Percentiles rank a stretch among this genome's conserved stretches.
Conservation (phyloP, 176 grass and related monocot species). For the Saccharum officinarum region DNA sequence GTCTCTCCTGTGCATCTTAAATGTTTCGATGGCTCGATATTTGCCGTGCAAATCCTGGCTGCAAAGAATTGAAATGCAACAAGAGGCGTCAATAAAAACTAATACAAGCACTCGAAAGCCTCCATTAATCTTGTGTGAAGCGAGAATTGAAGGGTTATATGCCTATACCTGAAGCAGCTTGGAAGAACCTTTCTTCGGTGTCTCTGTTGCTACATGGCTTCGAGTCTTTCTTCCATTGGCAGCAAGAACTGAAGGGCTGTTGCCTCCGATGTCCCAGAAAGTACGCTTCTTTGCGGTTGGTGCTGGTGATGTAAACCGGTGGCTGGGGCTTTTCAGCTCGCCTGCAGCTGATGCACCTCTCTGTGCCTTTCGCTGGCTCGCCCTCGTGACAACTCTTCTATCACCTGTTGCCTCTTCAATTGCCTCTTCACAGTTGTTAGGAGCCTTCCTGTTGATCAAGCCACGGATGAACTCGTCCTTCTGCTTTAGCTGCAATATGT, state of each 20-base stretch:
- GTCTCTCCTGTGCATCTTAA: slow-evolving; percentile 30
- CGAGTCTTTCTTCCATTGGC: slow-evolving; percentile 79
- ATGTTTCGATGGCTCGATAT: slow-evolving; percentile 42
- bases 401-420: slow-evolving; percentile 41
- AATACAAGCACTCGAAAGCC: slow-evolving; percentile 39
- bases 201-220: slow-evolving; percentile 71
- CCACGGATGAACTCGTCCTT: slow-evolving; percentile 81
- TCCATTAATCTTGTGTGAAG: slow-evolving; percentile 27
- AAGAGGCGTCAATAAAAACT: slow-evolving; percentile 42
- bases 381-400: slow-evolving; percentile 64
- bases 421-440: slow-evolving; percentile 32
- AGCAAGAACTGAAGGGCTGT: slow-evolving; percentile 78
- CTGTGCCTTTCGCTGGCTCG: slow-evolving; percentile 53
- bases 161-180: slow-evolving; percentile 54
- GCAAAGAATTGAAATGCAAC: slow-evolving; percentile 57
- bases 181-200: slow-evolving; percentile 47
- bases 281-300: slow-evolving; percentile 83
- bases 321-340: slow-evolving; percentile 74
- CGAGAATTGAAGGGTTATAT: slow-evolving; percentile 4
- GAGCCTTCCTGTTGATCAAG: slow-evolving; percentile 67
- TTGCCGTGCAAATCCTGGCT: slow-evolving; percentile 81
- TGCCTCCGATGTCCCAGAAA: slow-evolving; percentile 86
- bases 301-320: slow-evolving; percentile 67
- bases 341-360: slow-evolving; percentile 38
- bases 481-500: slow-evolving; percentile 68